phyloP scores from a whole-genome alignment of 2,329 filamentous ascomycete species.

The Epichloe typhina region DNA sequence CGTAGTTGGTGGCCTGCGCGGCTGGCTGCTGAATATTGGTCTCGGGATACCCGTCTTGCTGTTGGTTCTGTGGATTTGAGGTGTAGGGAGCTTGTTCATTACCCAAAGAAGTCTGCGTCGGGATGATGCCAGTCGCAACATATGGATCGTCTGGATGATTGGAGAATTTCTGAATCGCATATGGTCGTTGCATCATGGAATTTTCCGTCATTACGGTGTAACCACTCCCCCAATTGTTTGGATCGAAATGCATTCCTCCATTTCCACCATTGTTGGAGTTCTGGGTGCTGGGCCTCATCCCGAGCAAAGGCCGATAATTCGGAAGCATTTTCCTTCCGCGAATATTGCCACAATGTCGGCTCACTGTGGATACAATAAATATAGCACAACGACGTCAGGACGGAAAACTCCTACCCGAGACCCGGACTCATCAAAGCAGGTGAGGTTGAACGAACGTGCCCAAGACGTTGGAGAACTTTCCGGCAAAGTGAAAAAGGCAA shows the following conservation, averaged over 20 bases:
- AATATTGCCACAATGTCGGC: not conserved
- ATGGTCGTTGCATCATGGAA: not conserved
- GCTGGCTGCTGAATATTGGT: constrained; percentile 18
- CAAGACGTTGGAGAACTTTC: not conserved
- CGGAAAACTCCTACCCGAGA: not conserved
- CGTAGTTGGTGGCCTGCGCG: constrained; percentile 6
- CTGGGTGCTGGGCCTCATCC: not conserved
- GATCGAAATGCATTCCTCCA: not conserved
- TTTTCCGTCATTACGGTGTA: not conserved
- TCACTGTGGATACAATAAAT: not conserved
- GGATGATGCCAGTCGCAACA: not conserved
- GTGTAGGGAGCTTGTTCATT: not conserved
- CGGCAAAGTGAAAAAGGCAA: not conserved
- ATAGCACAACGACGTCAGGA: not conserved
- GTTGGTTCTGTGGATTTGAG: not conserved
- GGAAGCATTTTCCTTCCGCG: not conserved
- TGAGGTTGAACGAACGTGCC: not conserved
- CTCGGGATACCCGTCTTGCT: not conserved
- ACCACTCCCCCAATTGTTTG: not conserved
- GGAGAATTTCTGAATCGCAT: constrained; percentile 1
- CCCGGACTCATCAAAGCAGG: not conserved
- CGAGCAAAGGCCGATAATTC: not conserved
- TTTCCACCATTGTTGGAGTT: not conserved
- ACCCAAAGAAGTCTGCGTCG: not conserved
- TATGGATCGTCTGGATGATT: constrained; percentile 2